These are phyloP conservation scores for Aspergillus eucalypticola DNA, from an alignment of 2,329 filamentous ascomycete species.

Conservation along the genomic window DNA sequence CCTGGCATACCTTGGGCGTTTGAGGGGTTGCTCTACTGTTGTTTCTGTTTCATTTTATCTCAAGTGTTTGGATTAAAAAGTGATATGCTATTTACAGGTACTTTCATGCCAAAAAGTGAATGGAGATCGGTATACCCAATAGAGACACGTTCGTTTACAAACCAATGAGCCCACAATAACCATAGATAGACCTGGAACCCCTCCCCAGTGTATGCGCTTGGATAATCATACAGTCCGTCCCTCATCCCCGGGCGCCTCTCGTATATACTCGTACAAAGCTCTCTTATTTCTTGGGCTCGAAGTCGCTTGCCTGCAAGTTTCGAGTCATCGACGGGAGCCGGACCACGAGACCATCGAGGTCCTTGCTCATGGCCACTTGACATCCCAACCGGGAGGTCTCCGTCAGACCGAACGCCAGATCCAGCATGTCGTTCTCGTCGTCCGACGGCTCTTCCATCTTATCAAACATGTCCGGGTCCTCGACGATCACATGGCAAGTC, in stretches of 20 bases:
- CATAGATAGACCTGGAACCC: slow-evolving; percentile 2
- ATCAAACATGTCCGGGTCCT: slow-evolving; percentile 71
- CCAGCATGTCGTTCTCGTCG: slow-evolving; percentile 87
- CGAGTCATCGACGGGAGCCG: slow-evolving; percentile 89
- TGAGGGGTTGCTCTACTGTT: slow-evolving; percentile 18
- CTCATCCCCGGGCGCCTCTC: background rate
- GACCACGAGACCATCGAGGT: slow-evolving; percentile 82
- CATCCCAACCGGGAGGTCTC: slow-evolving; percentile 84
- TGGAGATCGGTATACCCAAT: slow-evolving; percentile 32
- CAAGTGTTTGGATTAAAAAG: slow-evolving; percentile 26
- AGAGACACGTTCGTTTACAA: slow-evolving; percentile 20
- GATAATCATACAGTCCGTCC: slow-evolving; percentile 12
- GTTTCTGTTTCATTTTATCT: slow-evolving; percentile 19
- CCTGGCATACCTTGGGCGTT: slow-evolving; percentile 39
- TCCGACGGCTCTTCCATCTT: slow-evolving; percentile 76
- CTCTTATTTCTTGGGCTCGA: slow-evolving; percentile 52
- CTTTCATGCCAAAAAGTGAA: slow-evolving; percentile 22
- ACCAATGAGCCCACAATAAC: slow-evolving; percentile 9
- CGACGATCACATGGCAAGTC: slow-evolving; percentile 87
- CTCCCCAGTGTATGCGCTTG: slow-evolving; percentile 10
- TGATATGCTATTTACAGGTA: slow-evolving; percentile 28
- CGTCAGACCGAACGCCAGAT: slow-evolving; percentile 84
- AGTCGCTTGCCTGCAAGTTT: slow-evolving; percentile 94
- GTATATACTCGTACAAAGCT: background rate
- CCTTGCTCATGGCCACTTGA: slow-evolving; percentile 88